phyloP scores from a whole-genome alignment of 176 grass and related monocot genomes.

The Oryza glaberrima region DNA sequence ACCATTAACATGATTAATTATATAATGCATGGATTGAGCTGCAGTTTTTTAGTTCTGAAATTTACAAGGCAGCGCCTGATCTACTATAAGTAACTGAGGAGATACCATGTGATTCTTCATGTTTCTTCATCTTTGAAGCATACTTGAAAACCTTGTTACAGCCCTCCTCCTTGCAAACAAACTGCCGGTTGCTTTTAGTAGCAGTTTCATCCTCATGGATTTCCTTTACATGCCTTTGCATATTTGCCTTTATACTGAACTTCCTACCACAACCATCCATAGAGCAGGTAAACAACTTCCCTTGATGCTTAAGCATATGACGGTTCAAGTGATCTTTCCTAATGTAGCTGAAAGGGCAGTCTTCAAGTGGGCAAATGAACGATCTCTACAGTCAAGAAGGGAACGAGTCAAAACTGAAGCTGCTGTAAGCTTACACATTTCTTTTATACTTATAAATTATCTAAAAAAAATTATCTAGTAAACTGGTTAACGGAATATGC shows the following conservation, averaged over 20 bases:
- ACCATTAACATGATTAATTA: background rate
- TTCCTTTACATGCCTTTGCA: conserved; percentile 61
- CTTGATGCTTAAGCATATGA: conserved; percentile 63
- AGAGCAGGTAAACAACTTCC: conserved; percentile 64
- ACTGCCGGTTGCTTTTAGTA: conserved; percentile 41
- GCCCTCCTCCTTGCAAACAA: conserved; percentile 60
- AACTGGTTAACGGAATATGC: background rate
- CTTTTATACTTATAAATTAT: background rate
- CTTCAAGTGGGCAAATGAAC: conserved; percentile 58
- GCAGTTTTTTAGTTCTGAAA: background rate
- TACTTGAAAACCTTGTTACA: conserved; percentile 78
- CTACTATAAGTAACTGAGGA: background rate
- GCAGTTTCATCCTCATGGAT: conserved; percentile 43
- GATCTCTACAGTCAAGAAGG: conserved; percentile 42
- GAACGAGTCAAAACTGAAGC: conserved; percentile 13
- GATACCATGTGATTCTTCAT: conserved; percentile 73
- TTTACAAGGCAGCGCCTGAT: background rate
- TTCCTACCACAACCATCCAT: conserved; percentile 45
- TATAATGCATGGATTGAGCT: background rate
- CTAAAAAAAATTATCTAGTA: background rate
- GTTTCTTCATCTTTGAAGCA: conserved; percentile 66
- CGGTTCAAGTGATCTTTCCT: conserved; percentile 72
- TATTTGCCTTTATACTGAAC: conserved; percentile 69
- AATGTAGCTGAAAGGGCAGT: conserved; percentile 63
- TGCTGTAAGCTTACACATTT: background rate